A percentile compares a stretch with the other conserved stretches of the same genome.
phyloP scores from a whole-genome alignment of 2,329 filamentous ascomycete species.

The Colletotrichum endophyticum region DNA sequence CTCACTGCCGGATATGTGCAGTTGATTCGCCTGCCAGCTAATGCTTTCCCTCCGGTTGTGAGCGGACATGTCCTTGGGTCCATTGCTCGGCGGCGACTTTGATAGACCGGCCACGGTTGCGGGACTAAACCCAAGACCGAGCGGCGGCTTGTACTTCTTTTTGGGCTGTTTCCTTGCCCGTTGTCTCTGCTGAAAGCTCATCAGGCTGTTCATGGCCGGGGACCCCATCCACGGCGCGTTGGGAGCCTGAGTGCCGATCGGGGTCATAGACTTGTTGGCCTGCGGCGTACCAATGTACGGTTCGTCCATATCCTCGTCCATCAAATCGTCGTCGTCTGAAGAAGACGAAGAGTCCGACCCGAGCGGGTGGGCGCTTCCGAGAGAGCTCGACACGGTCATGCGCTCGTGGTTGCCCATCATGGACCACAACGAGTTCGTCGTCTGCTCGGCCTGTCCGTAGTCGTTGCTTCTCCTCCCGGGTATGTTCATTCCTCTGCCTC shows the following conservation, averaged over 20 bases:
- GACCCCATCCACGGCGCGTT: conserved; percentile 71
- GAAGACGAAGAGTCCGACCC: conserved; percentile 80
- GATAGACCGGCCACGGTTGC: conserved; percentile 54
- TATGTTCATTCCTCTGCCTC: conserved; percentile 69
- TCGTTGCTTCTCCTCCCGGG: conserved; percentile 56
- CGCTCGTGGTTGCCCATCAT: conserved; percentile 73
- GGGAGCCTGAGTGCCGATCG: conserved; percentile 49
- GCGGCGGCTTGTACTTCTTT: conserved; percentile 53
- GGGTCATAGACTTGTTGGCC: conserved; percentile 62
- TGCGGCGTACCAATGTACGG: conserved; percentile 85
- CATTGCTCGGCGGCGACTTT: conserved; percentile 72
- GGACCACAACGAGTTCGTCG: conserved; percentile 74
- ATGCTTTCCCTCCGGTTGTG: conserved; percentile 82
- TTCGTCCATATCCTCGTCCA: conserved; percentile 81
- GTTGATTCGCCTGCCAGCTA: conserved; percentile 86
- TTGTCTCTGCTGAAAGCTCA: conserved; percentile 83
- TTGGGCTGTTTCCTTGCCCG: conserved; percentile 72
- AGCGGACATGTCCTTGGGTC: conserved; percentile 37
- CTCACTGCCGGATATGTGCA: conserved; percentile 80
- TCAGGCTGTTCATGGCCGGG: conserved; percentile 75
- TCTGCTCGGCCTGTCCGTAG: conserved; percentile 62
- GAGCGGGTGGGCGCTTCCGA: conserved; percentile 73
- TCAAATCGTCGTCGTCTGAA: conserved; percentile 71
- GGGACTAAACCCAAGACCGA: conserved; percentile 57
- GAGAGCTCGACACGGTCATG: conserved; percentile 76